phyloP scores from a whole-genome alignment of 805 yeast genomes.

The Cephaloascus fragrans region DNA sequence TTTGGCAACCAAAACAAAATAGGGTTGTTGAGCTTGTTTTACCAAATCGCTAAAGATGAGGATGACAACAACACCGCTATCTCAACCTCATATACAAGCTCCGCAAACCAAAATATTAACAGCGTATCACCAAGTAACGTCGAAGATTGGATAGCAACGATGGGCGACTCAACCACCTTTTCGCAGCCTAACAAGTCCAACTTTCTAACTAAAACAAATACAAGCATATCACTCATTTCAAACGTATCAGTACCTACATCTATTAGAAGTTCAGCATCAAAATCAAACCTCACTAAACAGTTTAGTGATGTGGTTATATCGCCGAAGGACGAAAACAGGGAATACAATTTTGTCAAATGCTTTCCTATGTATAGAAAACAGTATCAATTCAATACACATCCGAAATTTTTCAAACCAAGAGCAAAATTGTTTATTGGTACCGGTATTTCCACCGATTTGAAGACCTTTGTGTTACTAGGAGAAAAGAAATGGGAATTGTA shows the following conservation, averaged over 20 bases:
- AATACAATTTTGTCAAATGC: constrained; percentile 62
- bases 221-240: not conserved
- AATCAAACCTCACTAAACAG: constrained; percentile 1
- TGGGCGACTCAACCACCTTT: constrained; percentile 6
- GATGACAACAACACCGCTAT: constrained; percentile 3
- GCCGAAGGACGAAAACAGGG: constrained; percentile 30
- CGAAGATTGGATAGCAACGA: constrained; percentile 12
- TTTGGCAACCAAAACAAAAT: constrained; percentile 5
- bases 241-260: not conserved
- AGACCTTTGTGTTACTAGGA: constrained; percentile 54
- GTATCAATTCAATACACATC: constrained; percentile 42
- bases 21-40: constrained; percentile 21
- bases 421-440: constrained; percentile 43
- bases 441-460: constrained; percentile 53
- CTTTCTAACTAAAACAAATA: not conserved
- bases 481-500: constrained; percentile 71
- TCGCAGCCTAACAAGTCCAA: not conserved
- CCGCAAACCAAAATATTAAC: not conserved
- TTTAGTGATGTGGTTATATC: not conserved
- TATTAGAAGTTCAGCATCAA: not conserved
- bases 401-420: constrained; percentile 34
- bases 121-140: constrained; percentile 4
- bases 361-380: constrained; percentile 74
- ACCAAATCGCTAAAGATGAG: constrained; percentile 20
- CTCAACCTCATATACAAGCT: not conserved